phyloP scores from a whole-genome alignment of 352 stramenopile species.

The Globisporangium viniferum region DNA sequence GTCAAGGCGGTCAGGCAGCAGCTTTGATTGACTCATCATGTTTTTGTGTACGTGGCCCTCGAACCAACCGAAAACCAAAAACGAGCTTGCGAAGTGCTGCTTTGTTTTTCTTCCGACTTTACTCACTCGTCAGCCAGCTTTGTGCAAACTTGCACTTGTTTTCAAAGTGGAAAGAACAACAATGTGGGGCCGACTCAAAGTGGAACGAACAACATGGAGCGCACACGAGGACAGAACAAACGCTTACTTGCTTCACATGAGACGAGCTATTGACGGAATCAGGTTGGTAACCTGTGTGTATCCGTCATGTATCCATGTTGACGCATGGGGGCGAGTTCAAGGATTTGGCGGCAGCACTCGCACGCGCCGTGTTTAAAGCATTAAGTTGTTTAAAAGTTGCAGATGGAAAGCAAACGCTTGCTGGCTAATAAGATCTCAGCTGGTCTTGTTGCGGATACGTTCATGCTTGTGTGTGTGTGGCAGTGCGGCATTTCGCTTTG shows the following conservation, averaged over 20 bases:
- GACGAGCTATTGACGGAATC: neutral
- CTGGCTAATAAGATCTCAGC: too few species aligned
- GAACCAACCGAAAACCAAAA: neutral
- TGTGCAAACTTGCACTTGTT: neutral
- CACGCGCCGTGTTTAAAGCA: too few species aligned
- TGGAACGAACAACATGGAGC: neutral
- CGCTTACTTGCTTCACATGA: neutral
- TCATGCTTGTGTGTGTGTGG: too few species aligned
- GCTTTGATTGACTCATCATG: neutral
- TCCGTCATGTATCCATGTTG: neutral
- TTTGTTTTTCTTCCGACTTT: neutral
- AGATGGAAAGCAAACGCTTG: too few species aligned
- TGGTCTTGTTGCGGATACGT: too few species aligned
- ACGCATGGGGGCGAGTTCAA: neutral
- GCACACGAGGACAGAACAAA: neutral
- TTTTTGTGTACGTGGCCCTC: neutral
- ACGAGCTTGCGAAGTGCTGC: neutral
- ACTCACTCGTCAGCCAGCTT: neutral
- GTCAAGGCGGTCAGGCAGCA: neutral
- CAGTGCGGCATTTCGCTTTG: too few species aligned
- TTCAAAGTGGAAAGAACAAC: neutral
- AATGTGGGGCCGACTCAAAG: neutral
- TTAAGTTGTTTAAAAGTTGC: too few species aligned
- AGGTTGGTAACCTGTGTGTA: neutral
- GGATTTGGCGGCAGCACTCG: neutral